Conservation (phyloP, 176 grass and related monocot genomes). For the Eleusine indica region DNA sequence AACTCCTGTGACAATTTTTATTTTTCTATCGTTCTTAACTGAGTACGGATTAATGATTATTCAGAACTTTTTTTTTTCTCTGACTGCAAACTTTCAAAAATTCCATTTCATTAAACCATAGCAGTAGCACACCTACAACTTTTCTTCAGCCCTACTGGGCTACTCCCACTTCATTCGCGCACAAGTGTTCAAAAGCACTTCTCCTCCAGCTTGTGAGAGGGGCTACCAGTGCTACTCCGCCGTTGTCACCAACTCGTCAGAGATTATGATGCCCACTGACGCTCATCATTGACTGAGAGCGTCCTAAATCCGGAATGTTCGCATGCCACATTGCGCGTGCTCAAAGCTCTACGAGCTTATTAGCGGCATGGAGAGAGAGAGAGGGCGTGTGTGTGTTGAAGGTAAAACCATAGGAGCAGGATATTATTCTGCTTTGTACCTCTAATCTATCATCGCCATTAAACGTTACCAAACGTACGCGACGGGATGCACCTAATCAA, state of each 20-base stretch:
- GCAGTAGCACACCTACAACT: too few species aligned
- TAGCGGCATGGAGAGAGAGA: neutral
- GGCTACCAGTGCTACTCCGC: neutral
- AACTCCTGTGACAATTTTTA: too few species aligned
- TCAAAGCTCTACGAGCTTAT: neutral
- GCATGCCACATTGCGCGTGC: constrained; percentile 15
- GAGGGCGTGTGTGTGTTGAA: neutral
- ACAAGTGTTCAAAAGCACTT: neutral
- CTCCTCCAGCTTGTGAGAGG: neutral
- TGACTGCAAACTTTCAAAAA: too few species aligned
- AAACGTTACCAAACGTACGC: neutral
- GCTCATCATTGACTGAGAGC: neutral
- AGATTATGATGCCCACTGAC: neutral
- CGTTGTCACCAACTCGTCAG: neutral
- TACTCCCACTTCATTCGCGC: neutral
- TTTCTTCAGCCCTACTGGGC: too few species aligned
- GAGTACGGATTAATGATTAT: too few species aligned
- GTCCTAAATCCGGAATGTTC: constrained; percentile 28
- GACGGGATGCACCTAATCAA: neutral
- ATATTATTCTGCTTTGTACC: neutral
- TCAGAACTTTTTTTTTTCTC: too few species aligned
- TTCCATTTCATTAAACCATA: too few species aligned
- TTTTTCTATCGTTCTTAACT: too few species aligned
- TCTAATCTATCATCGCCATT: constrained; percentile 17
- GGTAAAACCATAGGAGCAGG: too few species aligned